Evolutionary conservation across 345 rosid species (phyloP), one percentile per base, ranked within the genome.

Genomic region (Melastoma malabathricum): DNA sequence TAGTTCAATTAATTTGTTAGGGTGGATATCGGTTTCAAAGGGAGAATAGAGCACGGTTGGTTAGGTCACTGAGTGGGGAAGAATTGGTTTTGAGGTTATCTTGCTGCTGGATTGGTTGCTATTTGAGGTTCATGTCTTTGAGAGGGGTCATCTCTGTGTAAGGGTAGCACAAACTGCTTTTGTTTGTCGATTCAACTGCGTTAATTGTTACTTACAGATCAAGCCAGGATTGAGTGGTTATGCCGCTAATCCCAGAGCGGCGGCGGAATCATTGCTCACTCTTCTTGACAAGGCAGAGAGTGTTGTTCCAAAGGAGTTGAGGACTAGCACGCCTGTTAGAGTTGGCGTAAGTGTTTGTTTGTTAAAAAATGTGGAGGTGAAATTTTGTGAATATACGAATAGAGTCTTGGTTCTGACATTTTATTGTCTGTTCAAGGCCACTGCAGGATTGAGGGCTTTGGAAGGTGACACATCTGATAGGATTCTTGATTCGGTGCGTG

Each of bases 371-470:
- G 31, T 47, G 50, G 3, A 27, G 6, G 6, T 27, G 31, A 6
- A 27, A 27, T 27, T 27, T 6, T 27, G 31, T 27, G 31, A 27
- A 27, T 27, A 27, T 27, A 2, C 4, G 31, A 27, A 2, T 27
- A 6, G 31, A 27, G 31, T 27, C 31, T 27, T 3, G 31, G 7
- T 57, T 62, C 48, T 46, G 39, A 49, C 60, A 3, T 56, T 34
- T 34, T 34, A 12, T 34, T 34, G 2, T 2, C 12, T 34, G 41
- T 34, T 9, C 41, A 57, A 92, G 98, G 98, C 98, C 48, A 92
- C 98, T 51, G 98, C 98, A 45, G 97, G 98, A 41, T 72, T 92
- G 70, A 84, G 98, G 71, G 74, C 85, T 25, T 60, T 92, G 69
- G 95, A 75, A 61, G 78, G 67, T 39, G 83, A 87, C 48, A 80